phyloP scores from a whole-genome alignment of 2,329 filamentous ascomycete genomes.

The Colletotrichum viniferum region DNA sequence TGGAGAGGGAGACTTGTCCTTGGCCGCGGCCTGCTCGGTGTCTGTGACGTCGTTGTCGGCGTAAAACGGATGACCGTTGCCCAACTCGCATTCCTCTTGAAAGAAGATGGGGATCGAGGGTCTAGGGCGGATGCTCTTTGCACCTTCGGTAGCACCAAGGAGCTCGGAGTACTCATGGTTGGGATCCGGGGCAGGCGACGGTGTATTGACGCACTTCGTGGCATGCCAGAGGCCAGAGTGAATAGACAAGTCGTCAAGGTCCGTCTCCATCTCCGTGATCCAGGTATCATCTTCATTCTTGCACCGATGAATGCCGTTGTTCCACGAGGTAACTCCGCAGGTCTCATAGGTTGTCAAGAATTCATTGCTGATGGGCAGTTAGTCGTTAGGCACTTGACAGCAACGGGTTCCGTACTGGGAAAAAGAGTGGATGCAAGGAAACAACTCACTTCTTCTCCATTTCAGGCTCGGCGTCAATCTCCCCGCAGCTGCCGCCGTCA shows the following conservation, averaged over 20 bases:
- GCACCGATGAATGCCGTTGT: fast-evolving
- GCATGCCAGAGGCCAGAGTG: not conserved
- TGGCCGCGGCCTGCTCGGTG: not conserved
- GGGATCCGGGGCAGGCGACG: not conserved
- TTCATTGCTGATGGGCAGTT: not conserved
- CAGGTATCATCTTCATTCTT: not conserved
- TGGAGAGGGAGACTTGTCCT: not conserved
- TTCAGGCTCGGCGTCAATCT: not conserved
- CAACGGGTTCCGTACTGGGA: not conserved
- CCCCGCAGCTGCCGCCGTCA: fast-evolving
- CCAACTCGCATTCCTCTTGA: not conserved
- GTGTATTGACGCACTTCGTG: not conserved
- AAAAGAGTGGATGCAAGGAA: not conserved
- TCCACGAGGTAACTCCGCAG: not conserved
- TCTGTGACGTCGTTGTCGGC: not conserved
- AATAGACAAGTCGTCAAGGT: not conserved
- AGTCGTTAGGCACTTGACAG: not conserved
- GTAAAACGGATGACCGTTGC: not conserved
- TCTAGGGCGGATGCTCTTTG: not conserved
- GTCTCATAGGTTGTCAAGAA: not conserved
- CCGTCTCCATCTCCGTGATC: not conserved
- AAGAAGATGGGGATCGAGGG: not conserved
- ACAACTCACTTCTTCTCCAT: not conserved
- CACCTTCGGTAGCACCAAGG: not conserved
- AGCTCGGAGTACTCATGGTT: not conserved